Evolutionary conservation across 2,329 filamentous ascomycete species (phyloP).

Genomic region (Ceratocystis papillata): DNA sequence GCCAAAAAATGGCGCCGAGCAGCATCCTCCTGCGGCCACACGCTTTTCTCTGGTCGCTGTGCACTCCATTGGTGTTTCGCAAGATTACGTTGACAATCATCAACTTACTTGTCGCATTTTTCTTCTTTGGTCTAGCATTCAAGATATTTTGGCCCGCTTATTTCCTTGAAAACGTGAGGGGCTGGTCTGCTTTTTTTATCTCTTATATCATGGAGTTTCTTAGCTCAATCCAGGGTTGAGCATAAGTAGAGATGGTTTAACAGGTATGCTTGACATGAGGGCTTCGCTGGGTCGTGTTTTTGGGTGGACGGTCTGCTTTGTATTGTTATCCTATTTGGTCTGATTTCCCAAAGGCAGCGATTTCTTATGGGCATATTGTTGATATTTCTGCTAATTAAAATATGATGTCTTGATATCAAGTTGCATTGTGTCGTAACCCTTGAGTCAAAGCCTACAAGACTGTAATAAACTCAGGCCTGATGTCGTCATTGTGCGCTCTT

Average conservation of each 20-base stretch:
- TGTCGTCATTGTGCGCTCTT: conserved; percentile 21
- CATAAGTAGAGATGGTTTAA: background rate
- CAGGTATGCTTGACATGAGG: background rate
- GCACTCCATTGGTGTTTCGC: background rate
- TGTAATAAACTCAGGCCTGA: background rate
- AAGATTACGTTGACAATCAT: background rate
- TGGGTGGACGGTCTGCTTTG: background rate
- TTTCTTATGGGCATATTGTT: background rate
- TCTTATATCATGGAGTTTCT: background rate
- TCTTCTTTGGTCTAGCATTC: conserved; percentile 6
- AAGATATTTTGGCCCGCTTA: background rate
- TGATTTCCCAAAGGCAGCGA: background rate
- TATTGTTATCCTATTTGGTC: background rate
- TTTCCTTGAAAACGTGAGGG: background rate
- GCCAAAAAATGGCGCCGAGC: background rate
- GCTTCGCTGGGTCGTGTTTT: background rate
- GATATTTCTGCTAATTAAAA: background rate
- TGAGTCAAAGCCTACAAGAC: background rate
- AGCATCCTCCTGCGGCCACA: background rate
- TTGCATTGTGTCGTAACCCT: background rate
- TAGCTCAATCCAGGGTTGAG: background rate
- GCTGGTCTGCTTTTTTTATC: background rate
- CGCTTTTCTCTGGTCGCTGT: conserved; percentile 3
- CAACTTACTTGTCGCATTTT: conserved; percentile 8
- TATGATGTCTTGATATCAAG: background rate